A percentile compares a stretch with the other conserved stretches of the same genome.
These are phyloP conservation scores for Spongospora subterranea DNA, from an alignment of 208 protist species.

Conservation along the genomic window DNA sequence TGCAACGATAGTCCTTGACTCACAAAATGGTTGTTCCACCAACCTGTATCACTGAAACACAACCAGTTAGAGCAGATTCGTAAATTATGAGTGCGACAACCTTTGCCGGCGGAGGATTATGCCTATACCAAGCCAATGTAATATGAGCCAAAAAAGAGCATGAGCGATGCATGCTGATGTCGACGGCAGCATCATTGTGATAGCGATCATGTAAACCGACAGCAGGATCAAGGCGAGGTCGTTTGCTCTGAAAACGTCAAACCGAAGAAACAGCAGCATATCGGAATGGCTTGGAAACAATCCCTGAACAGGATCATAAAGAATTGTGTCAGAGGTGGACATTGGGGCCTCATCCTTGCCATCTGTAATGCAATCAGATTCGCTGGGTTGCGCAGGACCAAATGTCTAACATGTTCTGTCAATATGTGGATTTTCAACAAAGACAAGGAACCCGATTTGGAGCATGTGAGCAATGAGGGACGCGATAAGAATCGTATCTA, in stretches of 20 bases:
- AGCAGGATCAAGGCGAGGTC: background rate
- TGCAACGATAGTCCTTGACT: constrained; percentile 69
- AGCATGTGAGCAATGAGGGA: constrained; percentile 86
- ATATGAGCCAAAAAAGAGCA: constrained; percentile 80
- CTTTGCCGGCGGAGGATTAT: constrained; percentile 65
- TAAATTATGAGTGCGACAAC: background rate
- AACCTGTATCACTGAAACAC: constrained; percentile 60
- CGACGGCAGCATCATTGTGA: background rate
- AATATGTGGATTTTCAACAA: constrained; percentile 88
- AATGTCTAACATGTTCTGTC: constrained; percentile 69
- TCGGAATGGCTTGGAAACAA: constrained; percentile 13
- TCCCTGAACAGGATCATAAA: constrained; percentile 37
- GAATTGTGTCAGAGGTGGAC: background rate
- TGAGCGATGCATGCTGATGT: constrained; percentile 69
- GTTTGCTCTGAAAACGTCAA: constrained; percentile 7
- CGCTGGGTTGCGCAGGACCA: background rate
- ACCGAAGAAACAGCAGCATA: constrained; percentile 39
- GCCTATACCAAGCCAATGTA: constrained; percentile 82
- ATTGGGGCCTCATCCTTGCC: background rate
- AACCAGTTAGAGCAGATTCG: background rate
- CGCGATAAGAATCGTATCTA: constrained; percentile 82
- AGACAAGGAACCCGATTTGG: constrained; percentile 86
- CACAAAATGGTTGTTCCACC: constrained; percentile 80
- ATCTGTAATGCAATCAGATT: background rate
- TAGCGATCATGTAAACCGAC: background rate